phyloP scores from a whole-genome alignment of 768 basidiomycete genomes.

The Favolaschia claudopus region DNA sequence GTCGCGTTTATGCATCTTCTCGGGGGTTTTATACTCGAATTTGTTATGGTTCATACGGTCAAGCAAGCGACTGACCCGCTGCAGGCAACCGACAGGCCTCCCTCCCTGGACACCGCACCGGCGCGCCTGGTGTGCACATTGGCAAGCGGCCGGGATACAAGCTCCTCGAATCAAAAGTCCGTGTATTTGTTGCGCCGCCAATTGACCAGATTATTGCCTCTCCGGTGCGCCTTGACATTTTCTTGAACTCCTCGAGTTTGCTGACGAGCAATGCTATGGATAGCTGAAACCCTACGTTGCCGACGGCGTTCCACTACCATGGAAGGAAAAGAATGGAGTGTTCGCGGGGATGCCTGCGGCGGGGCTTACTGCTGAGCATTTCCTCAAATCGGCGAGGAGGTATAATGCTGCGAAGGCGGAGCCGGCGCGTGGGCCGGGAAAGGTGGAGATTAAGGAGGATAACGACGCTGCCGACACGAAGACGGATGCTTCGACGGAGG shows the following conservation, averaged over 20 bases:
- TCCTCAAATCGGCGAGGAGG: constrained; percentile 48
- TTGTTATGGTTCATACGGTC: neutral
- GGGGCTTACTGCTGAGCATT: constrained; percentile 52
- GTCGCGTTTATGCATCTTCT: constrained; percentile 13
- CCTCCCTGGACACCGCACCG: constrained; percentile 86
- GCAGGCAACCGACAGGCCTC: constrained; percentile 86
- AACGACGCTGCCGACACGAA: neutral
- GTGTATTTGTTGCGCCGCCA: constrained; percentile 84
- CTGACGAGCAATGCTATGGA: neutral
- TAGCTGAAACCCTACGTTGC: constrained; percentile 80
- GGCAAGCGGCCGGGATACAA: constrained; percentile 82
- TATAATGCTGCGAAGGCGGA: neutral
- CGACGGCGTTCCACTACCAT: constrained; percentile 47
- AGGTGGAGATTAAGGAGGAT: neutral
- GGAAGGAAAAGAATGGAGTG: constrained; percentile 39
- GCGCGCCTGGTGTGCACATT: constrained; percentile 88
- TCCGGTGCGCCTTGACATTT: constrained; percentile 49
- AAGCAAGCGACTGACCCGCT: neutral
- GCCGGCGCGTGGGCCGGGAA: no score
- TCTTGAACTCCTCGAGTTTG: neutral
- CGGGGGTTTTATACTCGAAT: neutral
- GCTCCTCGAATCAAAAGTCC: constrained; percentile 82
- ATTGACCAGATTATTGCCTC: constrained; percentile 65
- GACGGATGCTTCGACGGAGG: no score
- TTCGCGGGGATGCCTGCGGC: constrained; percentile 48